These are phyloP conservation scores for Metschnikowia borealis DNA, from an alignment of 805 yeast genomes.

Conservation along the genomic window DNA sequence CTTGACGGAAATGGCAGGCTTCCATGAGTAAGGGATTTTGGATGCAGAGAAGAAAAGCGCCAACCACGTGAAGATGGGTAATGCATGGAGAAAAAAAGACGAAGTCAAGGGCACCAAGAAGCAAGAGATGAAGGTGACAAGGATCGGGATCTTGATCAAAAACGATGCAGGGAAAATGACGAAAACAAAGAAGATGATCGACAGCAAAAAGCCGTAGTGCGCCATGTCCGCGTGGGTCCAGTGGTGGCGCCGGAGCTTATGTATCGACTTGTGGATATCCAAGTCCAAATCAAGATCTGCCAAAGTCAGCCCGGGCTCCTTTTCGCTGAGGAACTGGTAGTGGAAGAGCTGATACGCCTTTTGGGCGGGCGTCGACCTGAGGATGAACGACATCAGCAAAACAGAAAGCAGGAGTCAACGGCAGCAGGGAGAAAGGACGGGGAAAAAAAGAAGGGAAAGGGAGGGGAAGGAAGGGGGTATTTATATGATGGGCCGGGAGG, in stretches of 20 bases:
- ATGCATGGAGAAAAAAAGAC: constrained; percentile 78
- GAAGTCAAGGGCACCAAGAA: constrained; percentile 68
- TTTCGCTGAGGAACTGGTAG: constrained; percentile 52
- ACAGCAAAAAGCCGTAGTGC: constrained; percentile 48
- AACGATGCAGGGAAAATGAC: constrained; percentile 54
- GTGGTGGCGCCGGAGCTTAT: constrained; percentile 38
- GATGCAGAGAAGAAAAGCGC: constrained; percentile 75
- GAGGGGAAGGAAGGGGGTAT: background rate
- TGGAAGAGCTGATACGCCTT: constrained; percentile 43
- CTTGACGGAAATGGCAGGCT: constrained; percentile 87
- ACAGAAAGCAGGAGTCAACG: background rate
- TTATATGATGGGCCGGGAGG: background rate
- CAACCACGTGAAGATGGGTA: constrained; percentile 85
- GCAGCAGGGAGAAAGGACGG: no score
- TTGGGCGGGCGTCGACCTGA: constrained; percentile 27
- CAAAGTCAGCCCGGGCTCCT: constrained; percentile 45
- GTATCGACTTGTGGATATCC: constrained; percentile 39
- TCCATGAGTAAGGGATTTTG: constrained; percentile 65
- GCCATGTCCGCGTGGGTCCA: constrained; percentile 47
- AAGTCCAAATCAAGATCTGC: constrained; percentile 50
- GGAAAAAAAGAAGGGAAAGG: no score
- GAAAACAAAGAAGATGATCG: constrained; percentile 56
- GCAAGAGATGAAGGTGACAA: constrained; percentile 42
- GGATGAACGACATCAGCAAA: constrained; percentile 10
- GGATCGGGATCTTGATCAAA: constrained; percentile 37